Base-by-base conservation (phyloP, 495 filamentous ascomycete genomes). In the Podospora pseudopauciseta region DNA sequence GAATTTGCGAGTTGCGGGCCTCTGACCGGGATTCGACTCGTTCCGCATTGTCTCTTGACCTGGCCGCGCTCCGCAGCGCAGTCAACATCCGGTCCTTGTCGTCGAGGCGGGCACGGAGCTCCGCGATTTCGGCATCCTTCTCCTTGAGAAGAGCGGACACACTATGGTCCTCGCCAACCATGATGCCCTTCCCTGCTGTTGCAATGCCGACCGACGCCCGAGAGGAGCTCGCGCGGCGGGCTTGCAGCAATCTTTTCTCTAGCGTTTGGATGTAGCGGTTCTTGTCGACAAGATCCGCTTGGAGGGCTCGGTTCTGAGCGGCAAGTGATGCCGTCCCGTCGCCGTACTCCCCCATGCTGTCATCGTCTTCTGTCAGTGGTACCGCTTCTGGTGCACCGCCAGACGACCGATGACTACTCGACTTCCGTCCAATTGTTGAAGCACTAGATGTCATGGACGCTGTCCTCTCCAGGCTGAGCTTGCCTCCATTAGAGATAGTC, bases 81-180 rank as follows among this genome's bases (percentile, higher is more conserved):
- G 88, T 81, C 30, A 98, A 83, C 96, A 98, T 99, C 18, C 89
- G 87, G 74, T 97, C 94, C 74, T 98, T 97, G 80, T 99, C 96
- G 71, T 98, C 95, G 2, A 99, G 85, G 67, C 92, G 88, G 26
- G 93, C 90, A 16, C 93, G 87, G 32, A 99, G 86, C 72, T 97
- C 94, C 32, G 90, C 88, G 72, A 99, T 97, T 77, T 99, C 95
- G 65, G 90, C 87, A 74, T 99, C 95, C 76, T 95, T 97, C 72
- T 97, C 95, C 71, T 88, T 89, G 32, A 99, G 77, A 32, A 92
- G 68, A 55, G 87, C 76, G 32, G 86, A 84, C 60, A 90, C 79
- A 69, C 90, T 89, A 49, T 88, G 86, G 67, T 91, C 88, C 68
- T 92, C 91, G 62, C 88, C 84, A 32, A 86, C 84, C 74, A 87